Evolutionary conservation across 2,329 filamentous ascomycete genomes (phyloP).

Genomic region (Clarireedia monteithiana): DNA sequence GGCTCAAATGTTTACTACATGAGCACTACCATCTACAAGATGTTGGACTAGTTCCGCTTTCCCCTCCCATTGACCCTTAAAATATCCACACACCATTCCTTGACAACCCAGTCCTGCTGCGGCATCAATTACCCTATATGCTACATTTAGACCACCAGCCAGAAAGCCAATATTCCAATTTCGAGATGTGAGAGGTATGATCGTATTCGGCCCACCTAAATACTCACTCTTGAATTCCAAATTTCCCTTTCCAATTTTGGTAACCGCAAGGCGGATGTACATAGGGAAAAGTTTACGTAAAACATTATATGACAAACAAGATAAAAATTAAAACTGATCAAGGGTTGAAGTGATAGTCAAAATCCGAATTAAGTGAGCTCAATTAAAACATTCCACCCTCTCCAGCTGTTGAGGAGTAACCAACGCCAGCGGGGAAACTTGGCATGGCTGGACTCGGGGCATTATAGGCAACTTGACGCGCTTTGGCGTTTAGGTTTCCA

Average conservation of each 20-base stretch:
- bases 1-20: slow-evolving; percentile 6
- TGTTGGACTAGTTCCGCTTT: not conserved
- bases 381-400: slow-evolving; percentile 29
- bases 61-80: not conserved
- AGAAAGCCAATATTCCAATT: slow-evolving; percentile 1
- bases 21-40: not conserved
- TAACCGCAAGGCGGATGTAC: slow-evolving; percentile 17
- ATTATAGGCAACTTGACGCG: slow-evolving; percentile 19
- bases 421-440: slow-evolving; percentile 9
- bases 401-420: not conserved
- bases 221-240: slow-evolving; percentile 16
- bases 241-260: slow-evolving; percentile 16
- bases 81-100: not conserved
- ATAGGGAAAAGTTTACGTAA: slow-evolving; percentile 20
- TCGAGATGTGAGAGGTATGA: not conserved
- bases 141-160: slow-evolving; percentile 3
- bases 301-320: slow-evolving; percentile 22
- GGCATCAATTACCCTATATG: slow-evolving; percentile 14
- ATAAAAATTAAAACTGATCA: slow-evolving; percentile 12
- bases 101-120: slow-evolving; percentile 22
- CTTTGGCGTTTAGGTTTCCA: slow-evolving; percentile 25
- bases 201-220: not conserved
- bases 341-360: slow-evolving; percentile 14
- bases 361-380: slow-evolving; percentile 5
- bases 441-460: slow-evolving; percentile 26